These are phyloP conservation scores for Sporothrix pseudoabietina DNA, from an alignment of 2,329 filamentous ascomycete genomes.

Conservation along the genomic window DNA sequence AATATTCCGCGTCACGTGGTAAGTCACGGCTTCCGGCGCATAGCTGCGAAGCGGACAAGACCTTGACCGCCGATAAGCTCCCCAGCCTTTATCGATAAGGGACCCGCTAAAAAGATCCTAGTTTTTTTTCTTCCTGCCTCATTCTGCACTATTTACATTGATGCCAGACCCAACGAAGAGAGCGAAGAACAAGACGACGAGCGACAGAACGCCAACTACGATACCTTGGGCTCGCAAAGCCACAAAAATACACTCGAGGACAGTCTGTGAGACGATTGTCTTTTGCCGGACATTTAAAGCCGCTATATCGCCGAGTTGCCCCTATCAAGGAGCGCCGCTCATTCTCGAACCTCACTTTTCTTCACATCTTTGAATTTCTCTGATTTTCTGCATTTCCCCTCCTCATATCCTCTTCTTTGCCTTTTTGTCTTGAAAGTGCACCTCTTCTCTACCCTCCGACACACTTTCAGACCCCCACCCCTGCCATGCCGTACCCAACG, in stretches of 20 bases:
- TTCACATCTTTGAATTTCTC: neutral
- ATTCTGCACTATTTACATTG: conserved; percentile 26
- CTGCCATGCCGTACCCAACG: conserved; percentile 47
- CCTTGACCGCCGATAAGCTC: conserved; percentile 7
- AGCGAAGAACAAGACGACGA: neutral
- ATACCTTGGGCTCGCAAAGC: neutral
- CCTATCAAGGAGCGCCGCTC: neutral
- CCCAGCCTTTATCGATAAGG: conserved; percentile 28
- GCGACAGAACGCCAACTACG: neutral
- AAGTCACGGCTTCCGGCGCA: neutral
- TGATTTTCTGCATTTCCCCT: neutral
- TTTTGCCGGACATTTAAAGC: neutral
- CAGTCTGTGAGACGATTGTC: neutral
- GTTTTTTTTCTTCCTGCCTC: conserved; percentile 30
- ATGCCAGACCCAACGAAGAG: conserved; percentile 13
- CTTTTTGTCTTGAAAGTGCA: too few species aligned
- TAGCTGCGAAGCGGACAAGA: too few species aligned
- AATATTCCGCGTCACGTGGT: conserved; percentile 23
- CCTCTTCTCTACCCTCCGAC: neutral
- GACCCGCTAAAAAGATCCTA: conserved; percentile 27
- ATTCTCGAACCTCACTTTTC: neutral
- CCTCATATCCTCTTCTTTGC: neutral
- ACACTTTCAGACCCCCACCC: neutral
- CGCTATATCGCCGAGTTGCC: neutral
- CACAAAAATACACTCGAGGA: neutral